Conservation (phyloP, 148 eudicot genomes). For the Fagopyrum homotropicum region DNA sequence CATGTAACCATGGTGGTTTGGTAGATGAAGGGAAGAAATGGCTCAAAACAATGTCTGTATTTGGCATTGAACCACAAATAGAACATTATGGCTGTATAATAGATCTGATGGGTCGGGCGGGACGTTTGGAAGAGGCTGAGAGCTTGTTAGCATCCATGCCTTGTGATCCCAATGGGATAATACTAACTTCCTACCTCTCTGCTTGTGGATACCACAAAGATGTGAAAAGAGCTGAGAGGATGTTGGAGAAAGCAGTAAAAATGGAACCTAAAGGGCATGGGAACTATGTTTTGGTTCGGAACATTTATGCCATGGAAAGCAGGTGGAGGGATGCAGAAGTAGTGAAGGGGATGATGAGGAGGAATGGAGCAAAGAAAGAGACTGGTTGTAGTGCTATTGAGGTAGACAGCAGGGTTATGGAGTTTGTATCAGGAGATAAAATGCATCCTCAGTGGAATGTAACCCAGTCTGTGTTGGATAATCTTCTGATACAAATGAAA, state of each 20-base stretch:
- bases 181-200: constrained; percentile 61
- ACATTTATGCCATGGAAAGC: constrained; percentile 59
- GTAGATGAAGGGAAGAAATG: constrained; percentile 70
- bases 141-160: constrained; percentile 57
- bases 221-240: constrained; percentile 53
- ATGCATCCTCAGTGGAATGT: no score
- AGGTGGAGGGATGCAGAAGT: constrained; percentile 67
- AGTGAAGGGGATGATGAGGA: constrained; percentile 48
- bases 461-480: no score
- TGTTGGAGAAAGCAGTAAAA: constrained; percentile 34
- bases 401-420: constrained; percentile 44
- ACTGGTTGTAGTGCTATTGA: constrained; percentile 67
- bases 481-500: no score
- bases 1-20: constrained; percentile 81
- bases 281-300: constrained; percentile 57
- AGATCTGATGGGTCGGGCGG: constrained; percentile 70
- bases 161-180: constrained; percentile 64
- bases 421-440: constrained; percentile 8
- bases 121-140: constrained; percentile 76
- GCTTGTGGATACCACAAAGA: constrained; percentile 65
- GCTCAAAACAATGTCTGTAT: constrained; percentile 43
- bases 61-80: constrained; percentile 42
- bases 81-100: constrained; percentile 84
- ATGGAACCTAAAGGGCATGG: constrained; percentile 46
- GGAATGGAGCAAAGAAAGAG: constrained; percentile 55